phyloP scores from a whole-genome alignment of 371 early-diverging fungal species.

The Synchytrium microbalum region DNA sequence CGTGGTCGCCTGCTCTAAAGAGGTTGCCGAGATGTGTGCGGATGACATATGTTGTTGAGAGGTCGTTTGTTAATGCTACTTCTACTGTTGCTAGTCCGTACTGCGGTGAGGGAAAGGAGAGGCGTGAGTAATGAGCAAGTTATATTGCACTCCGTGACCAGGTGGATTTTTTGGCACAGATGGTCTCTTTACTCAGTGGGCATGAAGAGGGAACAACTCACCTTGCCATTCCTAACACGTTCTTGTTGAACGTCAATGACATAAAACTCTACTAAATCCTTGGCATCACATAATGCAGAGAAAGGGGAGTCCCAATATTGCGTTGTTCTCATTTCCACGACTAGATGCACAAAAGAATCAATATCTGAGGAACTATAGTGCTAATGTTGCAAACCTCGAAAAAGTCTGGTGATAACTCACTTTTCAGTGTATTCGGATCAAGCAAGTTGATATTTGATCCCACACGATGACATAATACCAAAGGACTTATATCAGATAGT shows the following conservation, averaged over 20 bases:
- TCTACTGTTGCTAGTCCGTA: conserved; percentile 38
- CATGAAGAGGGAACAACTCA: conserved; percentile 35
- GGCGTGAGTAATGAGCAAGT: background rate
- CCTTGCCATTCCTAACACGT: conserved; percentile 63
- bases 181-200: too few relatives aligned
- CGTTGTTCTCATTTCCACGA: conserved; percentile 63
- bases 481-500: conserved; percentile 76
- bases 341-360: conserved; percentile 9
- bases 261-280: conserved; percentile 77
- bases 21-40: conserved; percentile 91
- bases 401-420: background rate
- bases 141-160: too few relatives aligned
- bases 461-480: conserved; percentile 77
- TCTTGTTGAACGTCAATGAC: conserved; percentile 87
- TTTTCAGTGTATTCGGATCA: conserved; percentile 72
- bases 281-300: conserved; percentile 60
- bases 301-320: conserved; percentile 84
- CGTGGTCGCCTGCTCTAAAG: conserved; percentile 85
- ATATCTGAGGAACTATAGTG: background rate
- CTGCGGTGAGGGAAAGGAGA: conserved; percentile 1
- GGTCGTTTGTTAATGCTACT: conserved; percentile 60
- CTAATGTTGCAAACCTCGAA: too few relatives aligned
- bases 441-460: conserved; percentile 75
- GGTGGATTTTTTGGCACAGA: too few relatives aligned
- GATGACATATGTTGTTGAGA: conserved; percentile 59